Percentiles rank a stretch among this genome's conserved stretches.
Conservation (phyloP, 1,284 basidiomycete species). For the Entoloma clypeatum region DNA sequence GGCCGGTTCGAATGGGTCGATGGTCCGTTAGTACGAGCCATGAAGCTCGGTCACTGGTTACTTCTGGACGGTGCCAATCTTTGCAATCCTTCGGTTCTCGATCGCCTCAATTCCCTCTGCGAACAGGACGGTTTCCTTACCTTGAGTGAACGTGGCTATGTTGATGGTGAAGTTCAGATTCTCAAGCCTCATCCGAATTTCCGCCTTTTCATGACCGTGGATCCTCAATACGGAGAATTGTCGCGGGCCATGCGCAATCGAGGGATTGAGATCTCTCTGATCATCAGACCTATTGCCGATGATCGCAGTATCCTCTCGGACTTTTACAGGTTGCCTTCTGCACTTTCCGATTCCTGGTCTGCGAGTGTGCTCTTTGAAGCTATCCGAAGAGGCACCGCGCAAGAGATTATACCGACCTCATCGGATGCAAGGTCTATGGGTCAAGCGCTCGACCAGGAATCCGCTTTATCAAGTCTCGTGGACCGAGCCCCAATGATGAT, state of each 20-base stretch:
- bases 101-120: conserved; percentile 96
- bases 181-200: conserved; percentile 87
- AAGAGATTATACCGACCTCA: conserved; percentile 8
- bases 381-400: conserved; percentile 35
- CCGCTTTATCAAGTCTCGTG: conserved; percentile 38
- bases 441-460: conserved; percentile 44
- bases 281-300: conserved; percentile 35
- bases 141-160: conserved; percentile 87
- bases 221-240: conserved; percentile 89
- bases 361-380: conserved; percentile 28
- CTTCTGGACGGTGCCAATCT: conserved; percentile 93
- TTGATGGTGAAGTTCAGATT: conserved; percentile 72
- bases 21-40: conserved; percentile 87
- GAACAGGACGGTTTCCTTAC: conserved; percentile 81
- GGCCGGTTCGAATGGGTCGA: conserved; percentile 95
- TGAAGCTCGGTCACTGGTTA: conserved; percentile 88
- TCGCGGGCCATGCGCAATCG: conserved; percentile 99
- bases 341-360: conserved; percentile 11
- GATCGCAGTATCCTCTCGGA: conserved; percentile 47
- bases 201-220: conserved; percentile 91
- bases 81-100: conserved; percentile 93
- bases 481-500: conserved; percentile 35
- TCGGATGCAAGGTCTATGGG: conserved; percentile 28
- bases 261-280: conserved; percentile 80
- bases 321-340: conserved; percentile 45